Conservation (phyloP, 2,329 filamentous ascomycete genomes). For the Didymosphaeria variabile region DNA sequence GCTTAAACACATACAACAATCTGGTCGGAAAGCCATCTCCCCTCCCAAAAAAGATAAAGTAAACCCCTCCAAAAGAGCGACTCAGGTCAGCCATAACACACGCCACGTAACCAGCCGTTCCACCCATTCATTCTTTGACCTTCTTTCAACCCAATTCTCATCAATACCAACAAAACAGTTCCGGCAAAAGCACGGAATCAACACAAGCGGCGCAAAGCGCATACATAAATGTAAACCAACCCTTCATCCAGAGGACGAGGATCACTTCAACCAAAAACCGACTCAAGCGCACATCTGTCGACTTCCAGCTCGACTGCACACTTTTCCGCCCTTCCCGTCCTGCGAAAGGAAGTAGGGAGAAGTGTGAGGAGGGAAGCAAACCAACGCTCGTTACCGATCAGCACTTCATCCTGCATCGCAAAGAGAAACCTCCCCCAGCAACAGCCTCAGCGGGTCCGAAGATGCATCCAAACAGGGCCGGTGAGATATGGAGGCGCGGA, state of each 20-base stretch:
- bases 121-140: constrained; percentile 22
- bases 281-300: constrained; percentile 48
- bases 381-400: constrained; percentile 55
- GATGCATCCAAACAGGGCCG: constrained; percentile 48
- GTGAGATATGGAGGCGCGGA: constrained; percentile 37
- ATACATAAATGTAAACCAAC: constrained; percentile 46
- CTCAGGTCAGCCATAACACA: constrained; percentile 13
- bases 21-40: constrained; percentile 21
- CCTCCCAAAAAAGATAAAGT: constrained; percentile 13
- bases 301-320: constrained; percentile 41
- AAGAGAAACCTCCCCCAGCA: constrained; percentile 35
- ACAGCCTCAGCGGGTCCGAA: constrained; percentile 49
- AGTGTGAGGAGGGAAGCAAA: constrained; percentile 44
- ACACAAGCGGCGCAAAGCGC: constrained; percentile 38
- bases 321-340: constrained; percentile 23
- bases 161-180: constrained; percentile 25
- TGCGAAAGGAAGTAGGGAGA: constrained; percentile 24
- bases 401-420: constrained; percentile 38
- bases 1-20: constrained; percentile 21
- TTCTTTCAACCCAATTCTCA: constrained; percentile 20
- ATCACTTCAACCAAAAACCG: constrained; percentile 43
- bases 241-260: constrained; percentile 52
- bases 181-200: constrained; percentile 46
- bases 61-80: constrained; percentile 25
- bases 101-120: constrained; percentile 13